phyloP scores from a whole-genome alignment of 139 green algal species.

The Limnomonas spitsbergensis region DNA sequence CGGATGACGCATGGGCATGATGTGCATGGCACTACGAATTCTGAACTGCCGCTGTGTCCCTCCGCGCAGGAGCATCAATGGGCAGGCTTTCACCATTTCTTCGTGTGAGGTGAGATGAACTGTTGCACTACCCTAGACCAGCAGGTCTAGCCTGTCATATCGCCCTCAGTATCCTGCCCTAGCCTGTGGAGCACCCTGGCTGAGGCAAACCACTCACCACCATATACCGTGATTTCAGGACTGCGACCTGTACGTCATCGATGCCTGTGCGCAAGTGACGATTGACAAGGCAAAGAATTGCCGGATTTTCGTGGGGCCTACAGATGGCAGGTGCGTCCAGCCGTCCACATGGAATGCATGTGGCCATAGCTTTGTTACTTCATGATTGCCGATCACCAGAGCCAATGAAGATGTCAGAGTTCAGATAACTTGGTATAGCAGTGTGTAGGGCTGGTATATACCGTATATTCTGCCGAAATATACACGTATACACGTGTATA shows the following conservation, averaged over 20 bases:
- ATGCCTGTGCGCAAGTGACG: conserved; percentile 52
- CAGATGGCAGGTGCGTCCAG: conserved; percentile 38
- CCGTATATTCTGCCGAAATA: no score
- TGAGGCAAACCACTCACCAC: background rate
- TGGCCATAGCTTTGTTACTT: background rate
- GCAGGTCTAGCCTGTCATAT: background rate
- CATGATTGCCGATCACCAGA: no score
- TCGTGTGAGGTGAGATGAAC: conserved; percentile 40
- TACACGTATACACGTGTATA: no score
- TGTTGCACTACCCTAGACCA: no score
- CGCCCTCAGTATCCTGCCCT: background rate
- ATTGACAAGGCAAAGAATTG: conserved; percentile 69
- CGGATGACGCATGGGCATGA: conserved; percentile 11
- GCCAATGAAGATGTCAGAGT: no score
- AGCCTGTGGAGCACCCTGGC: background rate
- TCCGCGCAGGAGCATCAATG: conserved; percentile 50
- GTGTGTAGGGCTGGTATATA: no score
- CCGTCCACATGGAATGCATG: background rate
- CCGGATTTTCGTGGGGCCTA: conserved; percentile 64
- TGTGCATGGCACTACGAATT: no score
- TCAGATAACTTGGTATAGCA: no score
- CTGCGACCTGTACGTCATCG: conserved; percentile 67
- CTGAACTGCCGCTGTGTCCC: no score
- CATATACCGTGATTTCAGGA: conserved; percentile 27
- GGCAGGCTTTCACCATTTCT: conserved; percentile 65